Evolutionary conservation across 352 stramenopile genomes (phyloP).

Genomic region (Phytophthora kernoviae): DNA sequence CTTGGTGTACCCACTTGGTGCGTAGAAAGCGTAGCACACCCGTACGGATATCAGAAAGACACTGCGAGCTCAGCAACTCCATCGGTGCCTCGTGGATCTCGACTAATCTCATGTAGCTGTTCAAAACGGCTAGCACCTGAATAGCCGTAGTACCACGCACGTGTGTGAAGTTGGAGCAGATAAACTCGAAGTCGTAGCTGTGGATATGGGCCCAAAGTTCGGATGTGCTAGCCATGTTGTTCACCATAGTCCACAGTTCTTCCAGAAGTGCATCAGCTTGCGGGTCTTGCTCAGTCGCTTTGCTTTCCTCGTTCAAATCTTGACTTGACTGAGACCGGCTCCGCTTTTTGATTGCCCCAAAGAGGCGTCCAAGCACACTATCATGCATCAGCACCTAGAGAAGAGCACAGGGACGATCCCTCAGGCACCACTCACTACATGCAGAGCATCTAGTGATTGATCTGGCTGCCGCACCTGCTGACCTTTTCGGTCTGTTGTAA

Average conservation of each 20-base stretch:
- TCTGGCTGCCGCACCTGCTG: constrained; percentile 31
- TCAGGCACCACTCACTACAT: constrained; percentile 22
- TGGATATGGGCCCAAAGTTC: constrained; percentile 55
- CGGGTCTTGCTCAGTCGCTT: constrained; percentile 27
- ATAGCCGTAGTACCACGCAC: constrained; percentile 41
- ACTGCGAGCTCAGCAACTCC: constrained; percentile 60
- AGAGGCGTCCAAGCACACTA: constrained; percentile 45
- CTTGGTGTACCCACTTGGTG: constrained; percentile 71
- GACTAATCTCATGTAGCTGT: constrained; percentile 58
- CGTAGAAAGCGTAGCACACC: constrained; percentile 70
- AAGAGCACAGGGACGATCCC: constrained; percentile 24
- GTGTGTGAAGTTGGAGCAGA: constrained; percentile 60
- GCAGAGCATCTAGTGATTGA: constrained; percentile 23
- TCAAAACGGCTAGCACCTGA: constrained; percentile 56
- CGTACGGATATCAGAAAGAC: constrained; percentile 58
- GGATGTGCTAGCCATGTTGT: constrained; percentile 32
- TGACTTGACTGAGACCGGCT: constrained; percentile 31
- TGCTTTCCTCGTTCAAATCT: constrained; percentile 15
- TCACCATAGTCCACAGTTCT: constrained; percentile 58
- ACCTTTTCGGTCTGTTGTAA: constrained; percentile 51
- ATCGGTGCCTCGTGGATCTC: constrained; percentile 44
- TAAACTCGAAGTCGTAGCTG: constrained; percentile 67
- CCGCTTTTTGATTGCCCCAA: constrained; percentile 56
- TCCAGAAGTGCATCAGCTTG: constrained; percentile 27
- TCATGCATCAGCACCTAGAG: constrained; percentile 51